Base-by-base conservation (phyloP, 495 filamentous ascomycete species). In the Recurvomyces mirabilis region DNA sequence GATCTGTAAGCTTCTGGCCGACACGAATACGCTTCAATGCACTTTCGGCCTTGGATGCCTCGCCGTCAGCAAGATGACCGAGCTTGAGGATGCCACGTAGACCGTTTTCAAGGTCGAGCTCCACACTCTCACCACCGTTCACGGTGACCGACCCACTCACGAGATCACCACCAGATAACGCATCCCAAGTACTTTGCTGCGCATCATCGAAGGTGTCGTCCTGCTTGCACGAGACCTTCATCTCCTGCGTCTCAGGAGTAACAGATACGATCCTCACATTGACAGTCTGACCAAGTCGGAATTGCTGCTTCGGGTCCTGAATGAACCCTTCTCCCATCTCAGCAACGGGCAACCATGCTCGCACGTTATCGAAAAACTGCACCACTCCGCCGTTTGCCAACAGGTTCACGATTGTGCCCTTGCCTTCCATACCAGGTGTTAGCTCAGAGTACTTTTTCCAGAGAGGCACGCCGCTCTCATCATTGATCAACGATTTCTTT, bases 321-420 rank as follows among this genome's bases (percentile, higher is more conserved):
- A 98, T 94, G 60, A 79, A 95, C 12, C 87, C 84, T 57, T 95
- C 93, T 59, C 88, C 94, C 93, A 98, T 96, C 58, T 98, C 89
- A 2, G 83, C 82, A 2, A 93, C 77, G 1, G 91, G 89, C 43
- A 98, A 72, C 64, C 89, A 96, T 10, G 78, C 93, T 36, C 75
- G 73, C 29, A 95, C 65, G 7, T 68, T 62, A 18, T 87, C 85
- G 56, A 88, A 96, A 67, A 95, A 98, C 53, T 94, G 87, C 38
- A 96, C 83, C 17, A 93, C 75, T 11, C 89, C 91, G 45, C 91
- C 93, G 50, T 75, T 74, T 17, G 70, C 58, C 33, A 87, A 65
- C 11, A 96, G 60, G 34, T 78, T 91, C 49, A 93, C 67, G 39
- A 98, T 77, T 5, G 87, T 94, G 46, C 89, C 93, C 15, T 78